These are phyloP conservation scores for Corchorus olitorius DNA, from an alignment of 345 rosid genomes.

Conservation along the genomic window DNA sequence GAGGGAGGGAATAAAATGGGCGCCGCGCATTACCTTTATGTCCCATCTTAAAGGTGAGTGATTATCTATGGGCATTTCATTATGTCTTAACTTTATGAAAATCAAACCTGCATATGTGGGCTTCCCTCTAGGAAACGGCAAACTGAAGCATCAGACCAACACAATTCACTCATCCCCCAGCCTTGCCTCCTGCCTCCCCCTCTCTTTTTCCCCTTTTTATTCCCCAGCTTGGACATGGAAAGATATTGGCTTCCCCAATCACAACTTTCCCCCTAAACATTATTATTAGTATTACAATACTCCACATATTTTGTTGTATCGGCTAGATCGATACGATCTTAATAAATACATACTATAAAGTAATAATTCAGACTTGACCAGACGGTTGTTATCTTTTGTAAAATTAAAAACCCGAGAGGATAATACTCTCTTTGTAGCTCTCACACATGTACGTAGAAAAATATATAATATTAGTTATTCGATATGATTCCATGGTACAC, in stretches of 20 bases:
- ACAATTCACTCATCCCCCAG: slow-evolving; percentile 3
- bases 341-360: no score
- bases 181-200: slow-evolving; percentile 1
- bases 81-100: slow-evolving; percentile 20
- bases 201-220: neutral
- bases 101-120: slow-evolving; percentile 23
- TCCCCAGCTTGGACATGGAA: neutral
- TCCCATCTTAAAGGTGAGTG: slow-evolving; percentile 44
- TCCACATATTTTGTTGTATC: neutral
- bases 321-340: neutral
- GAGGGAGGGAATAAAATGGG: slow-evolving; percentile 31
- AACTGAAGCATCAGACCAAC: slow-evolving; percentile 20
- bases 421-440: neutral
- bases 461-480: no score
- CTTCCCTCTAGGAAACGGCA: slow-evolving; percentile 20
- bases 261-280: neutral
- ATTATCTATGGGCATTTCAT: slow-evolving; percentile 25
- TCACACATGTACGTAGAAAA: no score
- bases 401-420: no score
- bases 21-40: slow-evolving; percentile 41
- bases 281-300: neutral
- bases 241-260: neutral
- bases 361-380: neutral
- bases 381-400: no score
- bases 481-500: no score